Base-by-base conservation (phyloP, 208 protist species). In the Zelonia costaricensis region DNA sequence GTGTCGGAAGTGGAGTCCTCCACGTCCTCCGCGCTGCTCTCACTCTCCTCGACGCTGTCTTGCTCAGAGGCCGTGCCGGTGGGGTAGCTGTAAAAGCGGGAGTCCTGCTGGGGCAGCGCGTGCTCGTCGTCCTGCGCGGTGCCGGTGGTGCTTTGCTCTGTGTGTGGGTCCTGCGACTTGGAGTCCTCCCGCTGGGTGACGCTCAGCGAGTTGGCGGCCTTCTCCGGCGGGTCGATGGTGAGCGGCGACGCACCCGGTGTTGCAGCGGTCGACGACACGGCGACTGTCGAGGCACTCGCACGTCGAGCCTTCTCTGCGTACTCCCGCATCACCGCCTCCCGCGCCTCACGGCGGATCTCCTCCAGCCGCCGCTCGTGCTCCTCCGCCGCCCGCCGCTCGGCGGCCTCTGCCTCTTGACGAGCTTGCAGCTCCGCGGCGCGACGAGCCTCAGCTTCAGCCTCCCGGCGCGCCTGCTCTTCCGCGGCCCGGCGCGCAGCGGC, bases 401-500 rank as follows among this genome's bases (percentile, higher is more conserved):
- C n/a, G n/a, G n/a, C 65, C 52, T 83, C 91, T 16, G 84, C 82
- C 23, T 72, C 84, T 3, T 98, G 58, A 23, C 98, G 73, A 2
- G 98, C 98, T 1, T 69, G n/a, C 39, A 23, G 33, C 40, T 84
- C 69, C 31, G 69, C 72, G 10, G 71, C 63, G 25, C 64, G 58
- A 1, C 67, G 49, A 16, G 62, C 76, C 20, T 82, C 68, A 22
- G 62, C 82, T 28, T 89, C 79, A 13, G 72, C 76, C 10, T 80
- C 84, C 8, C 98, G 61, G 16, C 98, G 76, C 0, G 98, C 98
- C 25, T 74, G 51, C 49, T 79, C 75, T 30, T 82, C 78, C 31
- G 78, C 76, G 22, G 80, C 63, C 13, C 35, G 44, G 18, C 74
- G 54, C 36, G 57, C 69, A 22, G 59, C 44, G 30, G 67, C 77